Evolutionary conservation across 2,329 filamentous ascomycete species (phyloP).

Genomic region (Clonostachys sp.): DNA sequence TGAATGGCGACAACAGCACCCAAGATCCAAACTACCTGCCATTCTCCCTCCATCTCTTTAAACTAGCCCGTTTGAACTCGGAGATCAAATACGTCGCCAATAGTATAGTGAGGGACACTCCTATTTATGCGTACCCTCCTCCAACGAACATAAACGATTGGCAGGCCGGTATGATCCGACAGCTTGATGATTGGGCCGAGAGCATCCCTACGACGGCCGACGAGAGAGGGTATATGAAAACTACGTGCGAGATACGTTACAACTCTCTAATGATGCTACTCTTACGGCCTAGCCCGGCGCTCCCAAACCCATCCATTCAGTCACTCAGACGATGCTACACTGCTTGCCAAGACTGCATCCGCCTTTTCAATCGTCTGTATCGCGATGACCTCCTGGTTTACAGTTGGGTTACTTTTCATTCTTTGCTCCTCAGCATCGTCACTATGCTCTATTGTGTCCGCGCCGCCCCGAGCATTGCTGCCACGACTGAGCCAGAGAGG

Average conservation of each 20-base stretch:
- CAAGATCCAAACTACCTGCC: conserved; percentile 4
- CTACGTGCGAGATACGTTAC: conserved; percentile 37
- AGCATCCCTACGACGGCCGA: conserved; percentile 21
- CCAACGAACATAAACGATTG: conserved; percentile 37
- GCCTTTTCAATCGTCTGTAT: conserved; percentile 36
- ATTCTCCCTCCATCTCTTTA: conserved; percentile 43
- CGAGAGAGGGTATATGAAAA: conserved; percentile 12
- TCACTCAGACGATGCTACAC: conserved; percentile 33
- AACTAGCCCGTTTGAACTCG: conserved; percentile 41
- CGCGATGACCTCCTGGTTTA: conserved; percentile 36
- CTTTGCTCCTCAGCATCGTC: conserved; percentile 39
- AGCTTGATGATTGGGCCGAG: conserved; percentile 31
- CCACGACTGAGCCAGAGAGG: conserved; percentile 25
- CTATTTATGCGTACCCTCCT: conserved; percentile 41
- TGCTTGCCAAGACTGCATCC: conserved; percentile 33
- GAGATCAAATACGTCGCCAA: conserved; percentile 55
- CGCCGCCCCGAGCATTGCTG: conserved; percentile 33
- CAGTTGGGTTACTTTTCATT: conserved; percentile 43
- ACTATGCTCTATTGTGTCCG: conserved; percentile 47
- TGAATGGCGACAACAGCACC: neutral
- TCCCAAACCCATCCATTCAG: conserved; percentile 37
- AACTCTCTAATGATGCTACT: conserved; percentile 43
- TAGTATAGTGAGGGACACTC: conserved; percentile 40
- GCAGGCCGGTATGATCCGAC: conserved; percentile 34
- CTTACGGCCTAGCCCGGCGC: conserved; percentile 44